These are phyloP conservation scores for Penicillium riverlandense DNA, from an alignment of 495 filamentous ascomycete genomes.

Conservation along the genomic window DNA sequence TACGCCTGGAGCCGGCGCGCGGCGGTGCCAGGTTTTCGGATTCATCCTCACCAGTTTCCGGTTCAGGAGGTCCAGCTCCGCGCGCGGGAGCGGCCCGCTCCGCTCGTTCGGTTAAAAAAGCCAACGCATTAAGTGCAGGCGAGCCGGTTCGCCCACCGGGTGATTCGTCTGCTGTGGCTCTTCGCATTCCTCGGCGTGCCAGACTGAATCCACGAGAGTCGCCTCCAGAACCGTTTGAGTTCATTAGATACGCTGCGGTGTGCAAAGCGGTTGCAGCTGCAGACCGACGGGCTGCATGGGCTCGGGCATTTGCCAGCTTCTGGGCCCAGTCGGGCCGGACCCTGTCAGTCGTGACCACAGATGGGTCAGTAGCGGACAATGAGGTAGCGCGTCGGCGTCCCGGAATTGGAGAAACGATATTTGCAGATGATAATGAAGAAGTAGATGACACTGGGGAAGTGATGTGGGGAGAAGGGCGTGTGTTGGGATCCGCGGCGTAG, in stretches of 20 bases:
- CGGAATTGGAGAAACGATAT: conserved; percentile 15
- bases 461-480: conserved; percentile 36
- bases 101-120: conserved; percentile 41
- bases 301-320: conserved; percentile 77
- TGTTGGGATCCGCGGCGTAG: conserved; percentile 48
- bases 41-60: conserved; percentile 36
- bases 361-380: conserved; percentile 68
- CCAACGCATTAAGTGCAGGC: conserved; percentile 43
- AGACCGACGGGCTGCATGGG: conserved; percentile 76
- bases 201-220: conserved; percentile 41
- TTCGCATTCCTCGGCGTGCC: conserved; percentile 39
- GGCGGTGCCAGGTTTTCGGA: conserved; percentile 38
- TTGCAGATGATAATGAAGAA: conserved; percentile 39
- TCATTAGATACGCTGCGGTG: conserved; percentile 90
- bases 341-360: conserved; percentile 84
- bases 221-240: conserved; percentile 44
- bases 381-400: conserved; percentile 68
- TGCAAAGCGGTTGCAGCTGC: conserved; percentile 93
- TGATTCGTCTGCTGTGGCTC: conserved; percentile 29
- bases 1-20: conserved; percentile 54
- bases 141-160: conserved; percentile 31
- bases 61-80: conserved; percentile 16
- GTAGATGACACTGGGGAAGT: conserved; percentile 69
- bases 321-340: conserved; percentile 92
- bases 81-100: conserved; percentile 21